Evolutionary conservation across 139 green algal genomes (phyloP).

Genomic region (Raphidocelis subcapitata): DNA sequence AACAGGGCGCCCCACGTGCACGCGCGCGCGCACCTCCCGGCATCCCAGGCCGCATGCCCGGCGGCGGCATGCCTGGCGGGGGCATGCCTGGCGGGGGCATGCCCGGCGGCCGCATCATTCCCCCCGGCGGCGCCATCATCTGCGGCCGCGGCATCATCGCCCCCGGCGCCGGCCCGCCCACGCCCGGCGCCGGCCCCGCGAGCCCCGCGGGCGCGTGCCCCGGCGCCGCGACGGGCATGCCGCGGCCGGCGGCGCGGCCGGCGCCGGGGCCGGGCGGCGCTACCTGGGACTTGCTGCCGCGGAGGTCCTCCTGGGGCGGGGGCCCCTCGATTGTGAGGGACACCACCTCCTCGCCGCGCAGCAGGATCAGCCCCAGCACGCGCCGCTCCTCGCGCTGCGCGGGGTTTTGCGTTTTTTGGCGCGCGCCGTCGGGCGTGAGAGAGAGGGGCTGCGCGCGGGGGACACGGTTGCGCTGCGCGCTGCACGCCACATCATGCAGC

Average conservation of each 20-base stretch:
- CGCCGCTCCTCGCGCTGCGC: conserved; percentile 84
- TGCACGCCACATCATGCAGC: no score
- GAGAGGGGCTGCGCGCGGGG: no score
- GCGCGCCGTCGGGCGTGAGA: no score
- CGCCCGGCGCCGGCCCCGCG: conserved; percentile 78
- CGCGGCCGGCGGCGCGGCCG: conserved; percentile 77
- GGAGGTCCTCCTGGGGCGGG: conserved; percentile 78
- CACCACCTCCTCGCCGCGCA: conserved; percentile 95
- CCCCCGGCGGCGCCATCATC: conserved; percentile 46
- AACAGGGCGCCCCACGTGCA: no score
- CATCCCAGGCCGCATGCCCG: conserved; percentile 36
- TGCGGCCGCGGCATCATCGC: conserved; percentile 92
- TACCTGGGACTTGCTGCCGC: conserved; percentile 41
- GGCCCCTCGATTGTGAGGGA: conserved; percentile 95
- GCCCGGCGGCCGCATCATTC: conserved; percentile 58
- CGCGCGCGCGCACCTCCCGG: not conserved
- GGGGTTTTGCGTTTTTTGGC: no score
- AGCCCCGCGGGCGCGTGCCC: conserved; percentile 80
- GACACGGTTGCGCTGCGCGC: no score
- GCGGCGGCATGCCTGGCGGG: conserved; percentile 40
- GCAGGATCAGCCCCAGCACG: conserved; percentile 93
- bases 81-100: conserved; percentile 40
- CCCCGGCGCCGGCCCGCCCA: conserved; percentile 84
- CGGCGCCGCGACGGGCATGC: conserved; percentile 70
- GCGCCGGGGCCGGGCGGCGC: conserved; percentile 75